A percentile compares a stretch with the other conserved stretches of the same genome.
phyloP scores from a whole-genome alignment of 306 rosid species.

The Prunus mira region DNA sequence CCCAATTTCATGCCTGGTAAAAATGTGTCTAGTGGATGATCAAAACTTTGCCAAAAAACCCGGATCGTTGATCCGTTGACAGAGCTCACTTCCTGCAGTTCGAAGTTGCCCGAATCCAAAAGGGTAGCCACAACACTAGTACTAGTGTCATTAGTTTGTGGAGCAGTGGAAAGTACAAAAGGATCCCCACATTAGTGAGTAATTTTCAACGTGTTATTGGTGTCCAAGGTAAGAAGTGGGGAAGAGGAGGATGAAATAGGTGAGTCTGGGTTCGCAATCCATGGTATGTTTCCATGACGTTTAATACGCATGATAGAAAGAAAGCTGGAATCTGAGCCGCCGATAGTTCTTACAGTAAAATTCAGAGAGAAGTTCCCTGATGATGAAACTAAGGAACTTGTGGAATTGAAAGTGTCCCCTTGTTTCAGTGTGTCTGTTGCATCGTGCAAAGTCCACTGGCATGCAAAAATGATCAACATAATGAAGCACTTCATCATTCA shows the following conservation, averaged over 20 bases:
- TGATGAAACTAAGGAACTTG: neutral
- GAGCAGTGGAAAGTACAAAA: neutral
- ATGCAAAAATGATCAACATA: neutral
- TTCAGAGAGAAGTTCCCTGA: neutral
- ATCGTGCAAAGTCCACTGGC: neutral
- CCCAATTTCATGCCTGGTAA: slow-evolving; percentile 4
- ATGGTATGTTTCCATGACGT: neutral
- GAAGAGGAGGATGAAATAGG: neutral
- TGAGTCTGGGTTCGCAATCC: neutral
- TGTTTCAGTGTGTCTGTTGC: neutral
- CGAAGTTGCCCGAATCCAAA: neutral
- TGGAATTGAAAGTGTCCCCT: slow-evolving; percentile 1
- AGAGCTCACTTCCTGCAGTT: neutral
- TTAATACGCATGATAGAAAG: neutral
- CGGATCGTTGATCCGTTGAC: neutral
- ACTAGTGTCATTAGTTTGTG: neutral
- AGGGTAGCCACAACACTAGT: neutral
- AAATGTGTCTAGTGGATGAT: neutral
- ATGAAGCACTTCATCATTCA: neutral
- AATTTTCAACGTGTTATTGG: neutral
- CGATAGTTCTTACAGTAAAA: no score
- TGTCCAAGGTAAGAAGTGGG: neutral
- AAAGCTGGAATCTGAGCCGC: neutral
- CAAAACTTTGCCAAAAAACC: neutral
- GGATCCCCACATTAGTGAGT: neutral